These are phyloP conservation scores for Coemansia pectinata DNA, from an alignment of 192 early-diverging fungal species.

Conservation along the genomic window DNA sequence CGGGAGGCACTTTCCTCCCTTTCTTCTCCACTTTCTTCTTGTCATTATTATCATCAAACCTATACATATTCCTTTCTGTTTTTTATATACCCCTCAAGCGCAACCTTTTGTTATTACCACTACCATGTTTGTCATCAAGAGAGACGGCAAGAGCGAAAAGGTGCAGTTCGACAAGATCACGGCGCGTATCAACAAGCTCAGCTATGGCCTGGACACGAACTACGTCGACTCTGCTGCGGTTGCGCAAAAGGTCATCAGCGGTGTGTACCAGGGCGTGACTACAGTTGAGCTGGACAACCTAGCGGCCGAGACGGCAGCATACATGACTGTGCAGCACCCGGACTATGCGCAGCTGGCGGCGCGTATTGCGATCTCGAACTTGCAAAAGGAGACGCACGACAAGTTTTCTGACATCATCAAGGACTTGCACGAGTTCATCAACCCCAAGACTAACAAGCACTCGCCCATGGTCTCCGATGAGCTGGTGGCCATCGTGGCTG, in stretches of 20 bases:
- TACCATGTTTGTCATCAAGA: slow-evolving; percentile 52
- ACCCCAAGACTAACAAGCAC: slow-evolving; percentile 86
- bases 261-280: slow-evolving; percentile 96
- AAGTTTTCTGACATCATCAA: slow-evolving; percentile 82
- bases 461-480: slow-evolving; percentile 90
- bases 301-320: slow-evolving; percentile 90
- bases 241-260: slow-evolving; percentile 91
- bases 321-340: slow-evolving; percentile 87
- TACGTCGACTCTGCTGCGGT: slow-evolving; percentile 88
- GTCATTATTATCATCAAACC: neutral
- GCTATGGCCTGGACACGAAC: slow-evolving; percentile 89
- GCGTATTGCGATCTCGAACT: slow-evolving; percentile 93
- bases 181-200: slow-evolving; percentile 88
- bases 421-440: slow-evolving; percentile 82
- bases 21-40: neutral
- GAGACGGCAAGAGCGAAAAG: slow-evolving; percentile 83
- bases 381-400: slow-evolving; percentile 81
- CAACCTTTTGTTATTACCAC: neutral
- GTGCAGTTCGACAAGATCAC: slow-evolving; percentile 98
- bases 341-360: slow-evolving; percentile 97
- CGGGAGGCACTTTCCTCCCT: neutral
- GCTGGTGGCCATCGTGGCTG: slow-evolving; percentile 67
- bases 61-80: neutral
- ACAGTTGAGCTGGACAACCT: slow-evolving; percentile 97
- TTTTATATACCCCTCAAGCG: neutral